Base-by-base conservation (phyloP, 352 stramenopile species). In the Phytophthora pseudosyringae region DNA sequence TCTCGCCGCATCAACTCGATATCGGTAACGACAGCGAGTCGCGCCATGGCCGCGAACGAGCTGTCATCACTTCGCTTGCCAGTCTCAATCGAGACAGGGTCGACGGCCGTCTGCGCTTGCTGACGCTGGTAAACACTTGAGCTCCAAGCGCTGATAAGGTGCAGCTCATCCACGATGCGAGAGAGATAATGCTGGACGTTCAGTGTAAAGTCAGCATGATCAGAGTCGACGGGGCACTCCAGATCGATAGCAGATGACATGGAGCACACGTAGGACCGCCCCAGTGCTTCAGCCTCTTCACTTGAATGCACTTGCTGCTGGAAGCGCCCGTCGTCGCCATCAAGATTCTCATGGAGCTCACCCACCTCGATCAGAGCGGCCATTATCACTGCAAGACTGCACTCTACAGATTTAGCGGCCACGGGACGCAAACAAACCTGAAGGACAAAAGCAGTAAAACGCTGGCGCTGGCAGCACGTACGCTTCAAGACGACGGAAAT, bases 101-200 rank as follows among this genome's bases (percentile, higher is more conserved):
- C 21, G 21, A 21, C 21, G 21, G 21, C 21, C 21, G 21, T 11
- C 31, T 35, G 31, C 6, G 32, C 33, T 28, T 33, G 13, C 3
- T 66, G 40, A 21, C 15, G 36, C n/a, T 67, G 68, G 32, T 48
- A 55, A 11, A 64, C 43, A 9, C 53, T 57, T 3, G 54, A 51
- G 16, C 70, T 73, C 77, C 77, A 89, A 21, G 52, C 61, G 33
- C 77, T 80, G 43, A 89, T 69, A 13, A 80, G 64, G 26, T 87
- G 73, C 5, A 86, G 68, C 33, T 89, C 80, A 38, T 86, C 70
- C 13, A 80, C 73, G n/a, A 89, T 87, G 16, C 73, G 58, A 61
- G 59, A 72, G 36, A 86, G 65, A 45, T 83, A 89, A 13, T 70
- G 51, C 53, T 83, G 77, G 1, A 81, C 69, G 29, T 65, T 82